These are phyloP conservation scores for Pestalotiopsis sp. DNA, from an alignment of 2,329 filamentous ascomycete genomes.

Conservation along the genomic window DNA sequence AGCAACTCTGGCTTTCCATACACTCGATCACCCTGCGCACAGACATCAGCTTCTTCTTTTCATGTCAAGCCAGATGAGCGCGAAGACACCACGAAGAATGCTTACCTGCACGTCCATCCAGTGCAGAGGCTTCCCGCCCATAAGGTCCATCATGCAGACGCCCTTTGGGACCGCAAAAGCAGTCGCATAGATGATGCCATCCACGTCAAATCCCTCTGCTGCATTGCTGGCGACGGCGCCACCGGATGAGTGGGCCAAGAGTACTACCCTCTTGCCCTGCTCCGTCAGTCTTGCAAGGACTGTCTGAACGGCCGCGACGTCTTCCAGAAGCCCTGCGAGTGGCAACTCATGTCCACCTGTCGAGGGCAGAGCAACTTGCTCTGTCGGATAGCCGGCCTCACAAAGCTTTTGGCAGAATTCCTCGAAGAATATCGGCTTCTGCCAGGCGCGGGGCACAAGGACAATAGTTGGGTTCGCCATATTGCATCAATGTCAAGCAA, in stretches of 20 bases:
- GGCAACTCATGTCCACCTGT: constrained; percentile 10
- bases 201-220: background rate
- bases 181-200: constrained; percentile 13
- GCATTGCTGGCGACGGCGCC: constrained; percentile 15
- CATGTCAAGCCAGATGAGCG: background rate
- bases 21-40: constrained; percentile 17
- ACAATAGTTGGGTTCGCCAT: constrained; percentile 15
- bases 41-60: background rate
- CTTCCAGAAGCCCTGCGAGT: constrained; percentile 10
- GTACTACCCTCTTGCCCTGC: constrained; percentile 4
- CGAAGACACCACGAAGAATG: background rate
- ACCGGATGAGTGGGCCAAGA: constrained; percentile 13
- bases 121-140: constrained; percentile 16
- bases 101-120: constrained; percentile 20
- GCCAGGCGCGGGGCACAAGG: constrained; percentile 14
- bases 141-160: constrained; percentile 14
- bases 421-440: constrained; percentile 1
- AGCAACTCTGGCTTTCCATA: constrained; percentile 11
- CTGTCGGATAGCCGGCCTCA: constrained; percentile 7
- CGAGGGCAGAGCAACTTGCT: constrained; percentile 8
- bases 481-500: background rate
- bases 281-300: constrained; percentile 1
- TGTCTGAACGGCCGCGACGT: constrained; percentile 12
- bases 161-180: constrained; percentile 15
- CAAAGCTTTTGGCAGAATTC: constrained; percentile 1